These are phyloP conservation scores for Cyclospora cayetanensis DNA, from an alignment of 169 alveolate species.

Conservation along the genomic window DNA sequence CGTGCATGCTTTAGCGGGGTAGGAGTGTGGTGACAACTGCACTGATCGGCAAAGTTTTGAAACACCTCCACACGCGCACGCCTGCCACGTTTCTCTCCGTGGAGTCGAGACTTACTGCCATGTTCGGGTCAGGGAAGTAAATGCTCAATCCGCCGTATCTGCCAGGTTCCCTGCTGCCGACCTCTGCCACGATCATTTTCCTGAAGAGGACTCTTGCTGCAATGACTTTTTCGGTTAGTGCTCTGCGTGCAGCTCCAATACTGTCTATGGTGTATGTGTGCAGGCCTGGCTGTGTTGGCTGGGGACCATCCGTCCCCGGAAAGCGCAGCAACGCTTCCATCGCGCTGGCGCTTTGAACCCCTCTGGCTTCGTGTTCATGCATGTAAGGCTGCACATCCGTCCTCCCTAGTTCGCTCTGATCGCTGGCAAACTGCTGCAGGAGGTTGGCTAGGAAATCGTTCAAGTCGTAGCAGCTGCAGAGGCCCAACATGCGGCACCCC, in stretches of 20 bases:
- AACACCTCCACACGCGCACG: no score
- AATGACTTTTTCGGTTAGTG: slow-evolving; percentile 69
- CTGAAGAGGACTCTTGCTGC: slow-evolving; percentile 42
- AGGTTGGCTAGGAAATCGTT: slow-evolving; percentile 77
- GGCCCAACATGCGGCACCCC: slow-evolving; percentile 76
- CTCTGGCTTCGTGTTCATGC: not conserved
- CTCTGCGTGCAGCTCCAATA: slow-evolving; percentile 38
- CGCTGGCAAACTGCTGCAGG: slow-evolving; percentile 71
- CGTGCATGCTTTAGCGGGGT: no score
- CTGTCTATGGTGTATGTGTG: not conserved
- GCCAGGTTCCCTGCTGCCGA: slow-evolving; percentile 57
- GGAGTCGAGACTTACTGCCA: slow-evolving; percentile 54
- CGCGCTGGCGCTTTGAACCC: not conserved
- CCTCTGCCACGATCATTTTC: slow-evolving; percentile 63
- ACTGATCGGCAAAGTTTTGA: no score
- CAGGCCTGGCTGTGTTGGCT: not conserved
- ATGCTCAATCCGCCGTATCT: slow-evolving; percentile 76
- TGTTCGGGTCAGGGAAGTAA: slow-evolving; percentile 76
- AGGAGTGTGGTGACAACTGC: no score
- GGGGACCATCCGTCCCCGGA: not conserved
- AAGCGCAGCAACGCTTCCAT: not conserved
- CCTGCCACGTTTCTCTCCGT: no score
- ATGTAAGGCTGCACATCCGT: not conserved
- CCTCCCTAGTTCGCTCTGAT: slow-evolving; percentile 22
- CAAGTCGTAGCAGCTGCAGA: slow-evolving; percentile 79